A percentile compares a stretch with the other conserved stretches of the same genome.
Conservation (phyloP, 2,329 filamentous ascomycete genomes). For the Scytalidium sp. region DNA sequence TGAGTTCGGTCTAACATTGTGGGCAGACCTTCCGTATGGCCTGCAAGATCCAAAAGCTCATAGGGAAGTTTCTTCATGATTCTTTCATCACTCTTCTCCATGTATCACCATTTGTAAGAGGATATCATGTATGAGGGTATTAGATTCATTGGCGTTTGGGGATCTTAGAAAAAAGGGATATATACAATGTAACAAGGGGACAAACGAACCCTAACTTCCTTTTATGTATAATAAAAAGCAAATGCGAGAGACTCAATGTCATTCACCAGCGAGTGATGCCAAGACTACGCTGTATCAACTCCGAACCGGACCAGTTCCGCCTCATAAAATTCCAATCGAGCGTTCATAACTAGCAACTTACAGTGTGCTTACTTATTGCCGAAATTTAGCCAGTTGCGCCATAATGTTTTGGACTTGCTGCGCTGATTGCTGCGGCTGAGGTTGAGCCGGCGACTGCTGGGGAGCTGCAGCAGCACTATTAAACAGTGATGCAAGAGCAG, state of each 20-base stretch:
- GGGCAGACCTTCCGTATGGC: constrained; percentile 26
- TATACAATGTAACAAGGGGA: background rate
- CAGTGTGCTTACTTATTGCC: constrained; percentile 38
- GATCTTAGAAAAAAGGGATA: background rate
- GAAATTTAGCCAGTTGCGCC: constrained; percentile 65
- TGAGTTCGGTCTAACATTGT: constrained; percentile 8
- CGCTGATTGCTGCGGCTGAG: constrained; percentile 32
- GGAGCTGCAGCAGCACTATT: constrained; percentile 17
- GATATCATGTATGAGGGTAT: background rate
- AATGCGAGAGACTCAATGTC: background rate
- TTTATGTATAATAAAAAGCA: constrained; percentile 1
- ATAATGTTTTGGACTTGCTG: constrained; percentile 70
- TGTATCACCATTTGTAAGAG: constrained; percentile 12
- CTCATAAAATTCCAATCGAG: background rate
- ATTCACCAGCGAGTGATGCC: background rate
- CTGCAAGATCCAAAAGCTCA: constrained; percentile 6
- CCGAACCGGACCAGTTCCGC: background rate
- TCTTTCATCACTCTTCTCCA: constrained; percentile 5
- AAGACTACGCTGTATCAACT: background rate
- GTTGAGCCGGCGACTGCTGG: constrained; percentile 25
- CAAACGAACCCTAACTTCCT: background rate
- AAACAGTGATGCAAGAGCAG: constrained; percentile 22
- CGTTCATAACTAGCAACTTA: background rate
- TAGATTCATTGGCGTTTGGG: background rate
- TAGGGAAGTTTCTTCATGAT: background rate